Base-by-base conservation (phyloP, 768 basidiomycete species). In the Xerocomus potaroensis region DNA sequence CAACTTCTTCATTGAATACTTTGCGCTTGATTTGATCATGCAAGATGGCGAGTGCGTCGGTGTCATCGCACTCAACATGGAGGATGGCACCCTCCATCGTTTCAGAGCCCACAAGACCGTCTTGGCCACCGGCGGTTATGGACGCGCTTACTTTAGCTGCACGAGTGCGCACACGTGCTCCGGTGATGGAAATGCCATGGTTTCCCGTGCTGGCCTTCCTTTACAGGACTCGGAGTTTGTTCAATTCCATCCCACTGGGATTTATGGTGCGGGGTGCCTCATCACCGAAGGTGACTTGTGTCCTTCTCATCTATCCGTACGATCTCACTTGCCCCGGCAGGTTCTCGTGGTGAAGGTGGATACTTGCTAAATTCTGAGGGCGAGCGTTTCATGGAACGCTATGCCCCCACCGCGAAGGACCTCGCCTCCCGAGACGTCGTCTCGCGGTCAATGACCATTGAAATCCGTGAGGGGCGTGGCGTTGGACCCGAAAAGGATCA, bases 221-320 rank as follows among this genome's bases (percentile, higher is more conserved):
- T 76, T 98, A 35, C 96, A 98, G 72, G 96, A 99, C 71, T 69
- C 87, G 50, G 96, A 99, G 70, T 99, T 99, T 65, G 94, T 98
- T n/a, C 96, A 99, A 67, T 99, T 99, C 90, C 96, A 98, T 69
- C 96, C 96, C 3, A 98, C 96, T 37, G 96, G 96, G 70, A 98
- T 99, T 61, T 99, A 98, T 65, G 96, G 96, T 56, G 95, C 96
- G 59, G 96, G 96, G 39, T 99, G 96, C 71, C 78, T 99, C 56
- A 99, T 99, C 65, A 98, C 95, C 11, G 95, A 98, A 77, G 94
- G 93, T 89, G 51, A 44, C 69, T 61, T 19, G 27, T 4, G 22
- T 21, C 24, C 18, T 27, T 36, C 21, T 42, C 41, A 15, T 41
- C 47, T 23, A 27, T 22, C n/a, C n/a, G n/a, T n/a, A n/a, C n/a